Conservation (phyloP, 495 filamentous ascomycete species). For the Cryomyces minteri region DNA sequence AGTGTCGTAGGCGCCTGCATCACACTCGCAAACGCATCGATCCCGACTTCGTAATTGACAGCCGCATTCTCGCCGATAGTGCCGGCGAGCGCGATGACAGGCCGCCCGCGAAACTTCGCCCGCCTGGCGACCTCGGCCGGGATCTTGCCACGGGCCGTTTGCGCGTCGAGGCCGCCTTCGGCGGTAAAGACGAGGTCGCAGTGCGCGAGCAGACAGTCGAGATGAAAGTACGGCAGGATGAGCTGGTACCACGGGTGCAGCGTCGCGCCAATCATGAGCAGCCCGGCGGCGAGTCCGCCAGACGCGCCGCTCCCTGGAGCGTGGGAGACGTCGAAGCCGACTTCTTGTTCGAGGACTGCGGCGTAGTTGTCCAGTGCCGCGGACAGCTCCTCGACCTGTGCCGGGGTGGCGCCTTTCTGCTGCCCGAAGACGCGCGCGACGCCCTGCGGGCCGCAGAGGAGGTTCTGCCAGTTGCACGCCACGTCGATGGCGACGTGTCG, state of each 20-base stretch:
- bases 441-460: conserved; percentile 3
- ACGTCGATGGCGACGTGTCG: conserved; percentile 3
- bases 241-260: conserved; percentile 2
- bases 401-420: conserved; percentile 3
- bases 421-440: conserved; percentile 6
- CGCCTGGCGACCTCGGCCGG: conserved; percentile 3
- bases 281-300: conserved; percentile 3
- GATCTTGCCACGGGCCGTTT: conserved; percentile 6
- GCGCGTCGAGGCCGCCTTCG: conserved; percentile 5
- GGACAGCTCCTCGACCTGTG: conserved; percentile 3
- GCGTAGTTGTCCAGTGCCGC: conserved; percentile 1
- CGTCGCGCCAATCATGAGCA: conserved; percentile 4
- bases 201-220: background rate
- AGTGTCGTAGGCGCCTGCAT: background rate
- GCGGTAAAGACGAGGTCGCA: conserved; percentile 5
- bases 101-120: conserved; percentile 1
- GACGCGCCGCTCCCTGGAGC: conserved; percentile 5
- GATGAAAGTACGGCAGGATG: conserved; percentile 2
- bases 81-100: background rate
- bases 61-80: background rate
- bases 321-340: background rate
- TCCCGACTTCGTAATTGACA: background rate
- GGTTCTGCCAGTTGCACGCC: conserved; percentile 4
- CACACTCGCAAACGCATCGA: background rate
- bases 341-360: background rate